Conservation (phyloP, 2,329 filamentous ascomycete species). For the Chaetomium olivaceum region DNA sequence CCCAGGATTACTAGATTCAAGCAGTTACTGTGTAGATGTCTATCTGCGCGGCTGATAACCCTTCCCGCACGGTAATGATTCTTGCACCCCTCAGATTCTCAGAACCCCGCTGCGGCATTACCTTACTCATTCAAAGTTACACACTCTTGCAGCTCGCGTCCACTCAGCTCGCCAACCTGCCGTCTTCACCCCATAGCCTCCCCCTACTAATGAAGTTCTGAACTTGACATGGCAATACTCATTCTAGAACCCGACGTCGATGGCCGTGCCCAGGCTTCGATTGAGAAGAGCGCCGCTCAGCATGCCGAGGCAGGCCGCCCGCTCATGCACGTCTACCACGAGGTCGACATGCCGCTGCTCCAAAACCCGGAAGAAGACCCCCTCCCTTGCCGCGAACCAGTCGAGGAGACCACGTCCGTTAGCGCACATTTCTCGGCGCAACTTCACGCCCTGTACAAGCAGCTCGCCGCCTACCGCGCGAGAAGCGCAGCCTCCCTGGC, state of each 20-base stretch:
- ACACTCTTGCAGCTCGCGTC: too few species aligned
- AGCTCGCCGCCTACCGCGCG: constrained; percentile 9
- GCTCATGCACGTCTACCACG: not conserved
- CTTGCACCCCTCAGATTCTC: too few species aligned
- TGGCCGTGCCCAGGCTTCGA: constrained; percentile 9
- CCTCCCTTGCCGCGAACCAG: constrained; percentile 5
- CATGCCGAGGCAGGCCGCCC: constrained; percentile 9
- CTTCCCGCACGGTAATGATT: too few species aligned
- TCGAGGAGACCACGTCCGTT: constrained; percentile 1
- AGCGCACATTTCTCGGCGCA: constrained; percentile 11
- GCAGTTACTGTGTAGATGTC: too few species aligned
- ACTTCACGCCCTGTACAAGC: constrained; percentile 4
- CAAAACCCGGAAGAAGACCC: not conserved
- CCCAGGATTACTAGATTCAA: too few species aligned
- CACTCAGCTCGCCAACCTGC: too few species aligned
- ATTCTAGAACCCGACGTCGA: constrained; percentile 13
- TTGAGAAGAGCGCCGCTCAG: constrained; percentile 8
- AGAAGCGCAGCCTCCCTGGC: not conserved
- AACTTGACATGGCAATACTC: constrained; percentile 13
- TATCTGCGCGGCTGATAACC: too few species aligned
- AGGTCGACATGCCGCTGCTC: constrained; percentile 2
- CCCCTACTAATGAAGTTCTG: not conserved
- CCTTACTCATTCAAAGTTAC: too few species aligned
- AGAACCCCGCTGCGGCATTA: too few species aligned
- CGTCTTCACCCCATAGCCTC: too few species aligned